Evolutionary conservation across 805 yeast genomes (phyloP), one percentile per base, ranked within the genome.

Genomic region (Hanseniaspora clermontiae): DNA sequence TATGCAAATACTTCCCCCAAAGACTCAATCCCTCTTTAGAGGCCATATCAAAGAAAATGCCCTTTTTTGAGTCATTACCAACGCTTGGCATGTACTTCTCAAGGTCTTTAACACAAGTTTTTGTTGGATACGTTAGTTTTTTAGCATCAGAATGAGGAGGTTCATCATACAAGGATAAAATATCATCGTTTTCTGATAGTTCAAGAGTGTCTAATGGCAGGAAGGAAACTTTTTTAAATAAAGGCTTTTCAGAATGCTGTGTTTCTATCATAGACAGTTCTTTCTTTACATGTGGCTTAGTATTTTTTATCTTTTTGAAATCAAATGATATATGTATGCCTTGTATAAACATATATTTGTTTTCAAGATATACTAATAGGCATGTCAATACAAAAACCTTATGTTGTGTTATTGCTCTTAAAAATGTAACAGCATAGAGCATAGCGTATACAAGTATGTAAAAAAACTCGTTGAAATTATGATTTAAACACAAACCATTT

Each of bases 31-130:
- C 57, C n/a, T 46, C 51, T 15, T 38, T 47, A 5, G 57, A 39
- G 9, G 57, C 47, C 47, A 53, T 31, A 24, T 53, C 57, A 53
- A 53, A 53, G 31, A 53, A 38, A 10, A 39, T 17, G 10, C 47
- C 49, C 27, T 32, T 39, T 8, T 31, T 43, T 11, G 11, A 14
- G 17, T 24, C 43, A 2, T 43, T 40, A 5, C 29, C 32, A 4
- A 42, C 2, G 5, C n/a, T 42, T 20, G 45, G 45, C 24, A 20
- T 31, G 14, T 42, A 42, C 31, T 15, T 31, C 9, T 45, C 48
- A 29, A 45, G 37, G 14, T 45, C 37, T 9, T 45, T 45, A 8
- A 45, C 48, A 29, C 29, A 15, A 8, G 48, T 29, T n/a, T 31
- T 45, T 7, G 37, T 45, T 29, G 48, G 48, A 8, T 45, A 45